These are phyloP conservation scores for Boehmeria nivea DNA, from an alignment of 306 rosid species.

Conservation along the genomic window DNA sequence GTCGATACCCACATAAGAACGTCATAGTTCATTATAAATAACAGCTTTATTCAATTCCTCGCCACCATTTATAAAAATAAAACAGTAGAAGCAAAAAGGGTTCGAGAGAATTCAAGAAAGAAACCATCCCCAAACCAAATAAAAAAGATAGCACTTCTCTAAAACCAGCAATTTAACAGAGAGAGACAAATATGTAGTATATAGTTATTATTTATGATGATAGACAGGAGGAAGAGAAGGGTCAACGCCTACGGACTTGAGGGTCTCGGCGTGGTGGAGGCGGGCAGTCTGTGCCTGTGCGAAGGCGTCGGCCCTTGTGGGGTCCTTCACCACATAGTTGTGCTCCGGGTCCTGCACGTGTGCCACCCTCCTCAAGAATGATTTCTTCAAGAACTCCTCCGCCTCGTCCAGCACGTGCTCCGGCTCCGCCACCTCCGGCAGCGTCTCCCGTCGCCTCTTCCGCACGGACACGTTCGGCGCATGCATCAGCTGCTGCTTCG, in stretches of 20 bases:
- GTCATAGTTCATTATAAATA: too few relatives aligned
- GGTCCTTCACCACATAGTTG: constrained; percentile 29
- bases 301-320: constrained; percentile 34
- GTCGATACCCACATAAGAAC: too few relatives aligned
- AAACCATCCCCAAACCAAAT: too few relatives aligned
- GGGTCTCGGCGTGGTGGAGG: constrained; percentile 33
- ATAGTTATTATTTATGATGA: not conserved
- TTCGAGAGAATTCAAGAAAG: too few relatives aligned
- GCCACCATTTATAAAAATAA: too few relatives aligned
- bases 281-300: constrained; percentile 23
- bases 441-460: constrained; percentile 63
- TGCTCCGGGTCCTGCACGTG: constrained; percentile 49
- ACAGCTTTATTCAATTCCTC: too few relatives aligned
- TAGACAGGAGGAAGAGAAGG: constrained; percentile 12
- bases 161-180: too few relatives aligned
- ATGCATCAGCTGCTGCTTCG: constrained; percentile 56
- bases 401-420: constrained; percentile 56
- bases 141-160: too few relatives aligned
- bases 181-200: too few relatives aligned
- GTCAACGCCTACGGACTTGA: constrained; percentile 57
- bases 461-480: constrained; percentile 57
- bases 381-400: constrained; percentile 19
- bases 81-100: too few relatives aligned
- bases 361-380: constrained; percentile 72
- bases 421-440: constrained; percentile 89